Base-by-base conservation (phyloP, 2,329 filamentous ascomycete genomes). In the Phaeosphaeriaceae sp. region DNA sequence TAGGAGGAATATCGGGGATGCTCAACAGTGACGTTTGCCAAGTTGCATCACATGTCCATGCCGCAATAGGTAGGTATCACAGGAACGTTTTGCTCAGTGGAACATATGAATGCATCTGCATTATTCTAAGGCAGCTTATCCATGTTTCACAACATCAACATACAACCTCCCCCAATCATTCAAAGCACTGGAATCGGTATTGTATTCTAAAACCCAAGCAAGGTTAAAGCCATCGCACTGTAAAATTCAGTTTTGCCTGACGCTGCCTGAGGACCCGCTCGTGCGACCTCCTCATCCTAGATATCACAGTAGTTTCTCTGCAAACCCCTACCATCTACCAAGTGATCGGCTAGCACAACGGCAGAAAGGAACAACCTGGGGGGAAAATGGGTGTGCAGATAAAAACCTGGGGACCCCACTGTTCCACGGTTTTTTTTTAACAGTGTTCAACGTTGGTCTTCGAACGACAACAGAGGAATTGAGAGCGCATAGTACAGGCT, bases 11-110 rank as follows among this genome's bases (percentile, higher is more conserved):
- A 6, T 36, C 40, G 43, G 35, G 16, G 40, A 20, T 30, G 29
- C 40, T 33, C 13, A 41, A 11, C 35, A 44, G 41, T 48, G 39
- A 52, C 33, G 30, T 35, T n/a, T 17, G 33, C 23, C 33, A 38
- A 39, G 16, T 23, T 33, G 35, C 43, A 15, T 33, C 32, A 43
- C 32, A 37, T 39, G 18, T 32, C 40, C 28, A 38, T 39, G 15
- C 15, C 33, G 18, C 42, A 16, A 32, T 28, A 29, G 16, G 4
- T n/a, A 21, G 23, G 23, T 26, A 26, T 26, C 23, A 26, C 23
- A 26, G 11, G 23, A 26, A 26, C 23, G 23, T 28, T 16, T 15
- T 2, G 16, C 20, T 36, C 5, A 23, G n/a, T 36, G 20, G 43
- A n/a, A 18, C 29, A 26, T n/a, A 23, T 34, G 15, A 20, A 37